Percentiles rank a stretch among this genome's conserved stretches.
These are phyloP conservation scores for Coelastrella sp. DNA, from an alignment of 139 green algal species.

Conservation along the genomic window DNA sequence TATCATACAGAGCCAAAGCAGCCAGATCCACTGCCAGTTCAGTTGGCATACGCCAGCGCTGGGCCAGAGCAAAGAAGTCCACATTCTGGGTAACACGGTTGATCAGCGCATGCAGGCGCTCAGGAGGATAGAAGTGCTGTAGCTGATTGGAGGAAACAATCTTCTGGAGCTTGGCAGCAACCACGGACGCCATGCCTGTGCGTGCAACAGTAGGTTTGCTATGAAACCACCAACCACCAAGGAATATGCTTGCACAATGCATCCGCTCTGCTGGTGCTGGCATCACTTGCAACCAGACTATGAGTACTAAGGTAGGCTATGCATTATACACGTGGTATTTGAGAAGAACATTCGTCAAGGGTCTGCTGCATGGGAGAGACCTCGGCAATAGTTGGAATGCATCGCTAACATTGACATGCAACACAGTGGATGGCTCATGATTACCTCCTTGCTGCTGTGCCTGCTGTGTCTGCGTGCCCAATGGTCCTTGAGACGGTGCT, in stretches of 20 bases:
- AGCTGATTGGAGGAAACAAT: constrained; percentile 43
- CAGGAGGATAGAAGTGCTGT: constrained; percentile 42
- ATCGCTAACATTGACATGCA: too few species aligned
- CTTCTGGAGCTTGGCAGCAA: constrained; percentile 41
- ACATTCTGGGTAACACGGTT: constrained; percentile 13
- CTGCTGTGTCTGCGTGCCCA: not conserved
- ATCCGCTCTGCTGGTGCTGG: too few species aligned
- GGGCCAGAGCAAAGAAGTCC: constrained; percentile 37
- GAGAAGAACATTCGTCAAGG: too few species aligned
- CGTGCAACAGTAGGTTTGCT: not conserved
- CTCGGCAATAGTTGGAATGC: too few species aligned
- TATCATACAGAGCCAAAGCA: constrained; percentile 43
- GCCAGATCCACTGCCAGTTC: constrained; percentile 47
- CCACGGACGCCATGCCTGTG: constrained; percentile 31
- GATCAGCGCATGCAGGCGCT: constrained; percentile 21
- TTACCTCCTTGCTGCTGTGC: not conserved
- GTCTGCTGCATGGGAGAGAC: too few species aligned
- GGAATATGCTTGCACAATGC: too few species aligned
- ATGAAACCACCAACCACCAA: too few species aligned
- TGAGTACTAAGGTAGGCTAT: too few species aligned
- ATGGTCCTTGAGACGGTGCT: not conserved
- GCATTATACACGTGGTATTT: too few species aligned
- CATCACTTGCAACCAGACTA: too few species aligned
- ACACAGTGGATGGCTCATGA: too few species aligned
- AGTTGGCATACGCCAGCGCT: constrained; percentile 47